A percentile compares a stretch with the other conserved stretches of the same genome.
phyloP scores from a whole-genome alignment of 2,329 filamentous ascomycete genomes.

The Phialophora chinensis region DNA sequence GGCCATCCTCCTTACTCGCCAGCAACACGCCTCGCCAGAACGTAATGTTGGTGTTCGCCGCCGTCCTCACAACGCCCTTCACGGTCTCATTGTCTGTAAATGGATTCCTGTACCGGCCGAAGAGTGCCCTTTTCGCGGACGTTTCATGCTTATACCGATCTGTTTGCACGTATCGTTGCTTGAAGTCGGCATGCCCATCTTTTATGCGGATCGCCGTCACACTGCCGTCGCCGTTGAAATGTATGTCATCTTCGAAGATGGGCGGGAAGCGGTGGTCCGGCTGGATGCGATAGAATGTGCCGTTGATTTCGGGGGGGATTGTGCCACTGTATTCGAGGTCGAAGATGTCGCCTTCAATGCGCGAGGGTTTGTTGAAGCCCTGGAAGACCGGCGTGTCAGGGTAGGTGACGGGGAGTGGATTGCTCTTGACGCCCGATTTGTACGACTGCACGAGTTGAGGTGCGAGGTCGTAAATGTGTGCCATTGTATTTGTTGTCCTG shows the following conservation, averaged over 20 bases:
- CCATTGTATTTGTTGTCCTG: slow-evolving; percentile 20
- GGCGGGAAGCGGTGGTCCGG: slow-evolving; percentile 60
- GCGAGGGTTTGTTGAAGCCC: slow-evolving; percentile 50
- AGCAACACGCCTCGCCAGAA: slow-evolving; percentile 61
- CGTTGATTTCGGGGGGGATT: slow-evolving; percentile 52
- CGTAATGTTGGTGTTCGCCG: slow-evolving; percentile 64
- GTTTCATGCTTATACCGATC: slow-evolving; percentile 51
- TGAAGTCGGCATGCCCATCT: slow-evolving; percentile 51
- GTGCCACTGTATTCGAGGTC: slow-evolving; percentile 47
- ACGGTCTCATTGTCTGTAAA: slow-evolving; percentile 59
- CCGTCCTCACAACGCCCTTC: slow-evolving; percentile 61
- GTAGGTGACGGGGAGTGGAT: slow-evolving; percentile 29
- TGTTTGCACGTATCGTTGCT: slow-evolving; percentile 52
- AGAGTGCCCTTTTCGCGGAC: slow-evolving; percentile 50
- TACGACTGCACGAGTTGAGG: slow-evolving; percentile 22
- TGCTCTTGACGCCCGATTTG: slow-evolving; percentile 25
- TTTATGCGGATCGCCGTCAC: slow-evolving; percentile 52
- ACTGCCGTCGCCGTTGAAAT: slow-evolving; percentile 54
- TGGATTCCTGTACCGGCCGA: slow-evolving; percentile 64
- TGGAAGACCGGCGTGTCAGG: slow-evolving; percentile 31
- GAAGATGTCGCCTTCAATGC: slow-evolving; percentile 45
- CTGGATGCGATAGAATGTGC: slow-evolving; percentile 54
- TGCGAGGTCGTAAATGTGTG: slow-evolving; percentile 36
- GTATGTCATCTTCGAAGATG: slow-evolving; percentile 61
- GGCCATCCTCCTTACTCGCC: slow-evolving; percentile 56